phyloP scores from a whole-genome alignment of 768 basidiomycete genomes.

The Collybia nuda region DNA sequence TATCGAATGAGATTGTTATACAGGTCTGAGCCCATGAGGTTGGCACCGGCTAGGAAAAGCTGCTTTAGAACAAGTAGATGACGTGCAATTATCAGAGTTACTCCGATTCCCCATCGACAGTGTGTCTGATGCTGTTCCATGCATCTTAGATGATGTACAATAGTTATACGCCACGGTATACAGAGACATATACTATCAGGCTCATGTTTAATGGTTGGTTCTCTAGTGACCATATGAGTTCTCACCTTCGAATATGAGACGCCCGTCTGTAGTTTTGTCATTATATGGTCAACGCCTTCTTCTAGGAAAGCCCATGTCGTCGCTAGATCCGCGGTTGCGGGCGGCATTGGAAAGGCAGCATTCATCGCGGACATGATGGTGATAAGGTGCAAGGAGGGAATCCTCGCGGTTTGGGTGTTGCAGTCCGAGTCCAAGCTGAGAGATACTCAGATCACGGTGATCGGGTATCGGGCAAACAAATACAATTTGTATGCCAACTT shows the following conservation, averaged over 20 bases:
- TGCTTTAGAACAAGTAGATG: constrained; percentile 31
- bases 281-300: constrained; percentile 88
- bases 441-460: constrained; percentile 1
- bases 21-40: constrained; percentile 95
- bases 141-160: constrained; percentile 88
- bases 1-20: constrained; percentile 94
- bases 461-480: constrained; percentile 10
- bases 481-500: neutral
- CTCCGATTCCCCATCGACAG: constrained; percentile 64
- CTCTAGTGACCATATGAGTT: neutral
- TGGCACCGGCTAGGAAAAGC: constrained; percentile 71
- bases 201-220: constrained; percentile 7
- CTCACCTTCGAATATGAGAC: constrained; percentile 75
- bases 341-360: constrained; percentile 55
- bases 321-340: constrained; percentile 66
- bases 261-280: constrained; percentile 87
- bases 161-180: constrained; percentile 98
- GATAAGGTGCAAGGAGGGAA: constrained; percentile 16
- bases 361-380: constrained; percentile 32
- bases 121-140: constrained; percentile 41
- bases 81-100: constrained; percentile 41
- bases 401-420: constrained; percentile 7
- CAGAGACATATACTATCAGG: constrained; percentile 73
- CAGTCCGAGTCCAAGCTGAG: constrained; percentile 1
- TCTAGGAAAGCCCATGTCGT: constrained; percentile 91